A percentile compares a stretch with the other conserved stretches of the same genome.
Conservation (phyloP, 805 yeast genomes). For the Wickerhamomyces xylosicus region DNA sequence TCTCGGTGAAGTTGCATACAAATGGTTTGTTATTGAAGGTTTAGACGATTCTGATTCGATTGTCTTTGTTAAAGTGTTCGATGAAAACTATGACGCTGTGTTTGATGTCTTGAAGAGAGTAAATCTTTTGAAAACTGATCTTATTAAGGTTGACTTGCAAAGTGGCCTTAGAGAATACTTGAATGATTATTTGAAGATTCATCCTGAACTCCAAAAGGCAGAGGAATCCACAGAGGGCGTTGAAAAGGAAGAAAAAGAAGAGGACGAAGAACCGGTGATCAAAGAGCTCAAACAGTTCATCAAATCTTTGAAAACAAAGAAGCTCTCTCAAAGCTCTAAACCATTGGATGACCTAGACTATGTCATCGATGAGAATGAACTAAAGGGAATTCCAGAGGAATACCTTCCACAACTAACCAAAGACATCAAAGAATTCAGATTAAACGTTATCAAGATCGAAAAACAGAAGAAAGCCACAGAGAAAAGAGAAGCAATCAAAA, state of each 20-base stretch:
- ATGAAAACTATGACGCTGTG: conserved; percentile 2
- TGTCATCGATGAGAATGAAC: conserved; percentile 45
- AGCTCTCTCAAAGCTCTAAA: background rate
- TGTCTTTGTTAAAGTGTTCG: conserved; percentile 24
- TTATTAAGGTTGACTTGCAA: background rate
- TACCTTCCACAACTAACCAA: conserved; percentile 40
- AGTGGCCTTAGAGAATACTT: background rate
- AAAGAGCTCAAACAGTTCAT: conserved; percentile 1
- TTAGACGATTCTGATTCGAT: conserved; percentile 21
- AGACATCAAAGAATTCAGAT: conserved; percentile 46
- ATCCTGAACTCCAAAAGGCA: conserved; percentile 1
- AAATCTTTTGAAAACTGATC: background rate
- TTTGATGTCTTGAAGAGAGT: conserved; percentile 1
- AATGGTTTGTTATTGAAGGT: conserved; percentile 27
- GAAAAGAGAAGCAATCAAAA: conserved; percentile 34
- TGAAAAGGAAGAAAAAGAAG: background rate
- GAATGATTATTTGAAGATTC: background rate
- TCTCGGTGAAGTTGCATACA: conserved; percentile 10
- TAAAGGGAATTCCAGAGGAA: conserved; percentile 45
- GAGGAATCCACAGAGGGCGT: background rate
- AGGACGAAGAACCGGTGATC: background rate
- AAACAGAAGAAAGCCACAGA: conserved; percentile 39
- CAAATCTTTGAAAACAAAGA: background rate
- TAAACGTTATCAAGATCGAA: conserved; percentile 43
- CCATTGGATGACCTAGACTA: conserved; percentile 21